Percentiles rank a stretch among this genome's conserved stretches.
phyloP scores from a whole-genome alignment of 2,329 filamentous ascomycete species.

The Calonectria hongkongensis region DNA sequence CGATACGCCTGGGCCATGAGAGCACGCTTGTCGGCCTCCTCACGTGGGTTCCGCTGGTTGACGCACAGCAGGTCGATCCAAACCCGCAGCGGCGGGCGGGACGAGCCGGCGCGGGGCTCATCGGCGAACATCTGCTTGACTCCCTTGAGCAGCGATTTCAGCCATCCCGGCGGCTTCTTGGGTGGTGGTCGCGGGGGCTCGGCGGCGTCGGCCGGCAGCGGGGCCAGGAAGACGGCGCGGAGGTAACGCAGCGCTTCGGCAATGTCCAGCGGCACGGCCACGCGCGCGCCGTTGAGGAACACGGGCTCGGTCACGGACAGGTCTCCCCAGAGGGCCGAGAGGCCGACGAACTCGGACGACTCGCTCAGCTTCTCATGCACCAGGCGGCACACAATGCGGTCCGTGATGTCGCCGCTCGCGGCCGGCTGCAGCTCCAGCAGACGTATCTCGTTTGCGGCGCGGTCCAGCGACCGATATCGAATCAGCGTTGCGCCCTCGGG shows the following conservation, averaged over 20 bases:
- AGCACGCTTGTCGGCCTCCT: slow-evolving; percentile 45
- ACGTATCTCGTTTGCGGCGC: slow-evolving; percentile 42
- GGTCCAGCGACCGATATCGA: slow-evolving; percentile 47
- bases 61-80: slow-evolving; percentile 51
- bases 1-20: slow-evolving; percentile 49
- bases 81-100: slow-evolving; percentile 45
- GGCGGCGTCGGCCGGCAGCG: slow-evolving; percentile 30
- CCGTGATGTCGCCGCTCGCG: slow-evolving; percentile 45
- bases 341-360: slow-evolving; percentile 49
- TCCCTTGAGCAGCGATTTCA: slow-evolving; percentile 45
- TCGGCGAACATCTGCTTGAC: slow-evolving; percentile 40
- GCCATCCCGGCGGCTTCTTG: slow-evolving; percentile 48
- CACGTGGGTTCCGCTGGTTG: slow-evolving; percentile 43
- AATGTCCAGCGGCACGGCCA: slow-evolving; percentile 44
- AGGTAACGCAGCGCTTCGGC: slow-evolving; percentile 49
- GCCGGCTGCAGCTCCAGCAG: slow-evolving; percentile 50
- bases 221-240: slow-evolving; percentile 48
- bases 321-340: slow-evolving; percentile 50
- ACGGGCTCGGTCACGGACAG: slow-evolving; percentile 47
- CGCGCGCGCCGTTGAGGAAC: slow-evolving; percentile 41
- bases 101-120: slow-evolving; percentile 28
- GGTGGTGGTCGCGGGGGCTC: slow-evolving; percentile 26
- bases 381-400: slow-evolving; percentile 47
- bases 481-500: slow-evolving; percentile 48
- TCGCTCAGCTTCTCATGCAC: slow-evolving; percentile 46